A percentile compares a stretch with the other conserved stretches of the same genome.
Conservation (phyloP, 2,329 filamentous ascomycete species). For the Apiospora phragmitis region DNA sequence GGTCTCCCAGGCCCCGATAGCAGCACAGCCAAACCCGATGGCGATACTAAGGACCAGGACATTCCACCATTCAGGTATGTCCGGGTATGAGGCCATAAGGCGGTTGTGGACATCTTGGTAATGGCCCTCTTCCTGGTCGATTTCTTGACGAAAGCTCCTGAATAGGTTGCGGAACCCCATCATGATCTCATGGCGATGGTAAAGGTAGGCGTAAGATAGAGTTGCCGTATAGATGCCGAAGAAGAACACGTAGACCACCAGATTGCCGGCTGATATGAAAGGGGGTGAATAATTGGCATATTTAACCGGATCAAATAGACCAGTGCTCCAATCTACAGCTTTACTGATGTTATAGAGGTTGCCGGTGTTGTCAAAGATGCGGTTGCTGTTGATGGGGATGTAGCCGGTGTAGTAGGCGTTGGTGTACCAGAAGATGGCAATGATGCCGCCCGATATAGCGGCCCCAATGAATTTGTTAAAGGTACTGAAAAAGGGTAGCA, state of each 20-base stretch:
- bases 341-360: conserved; percentile 45
- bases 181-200: conserved; percentile 51
- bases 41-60: conserved; percentile 35
- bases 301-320: conserved; percentile 44
- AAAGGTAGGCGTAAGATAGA: conserved; percentile 50
- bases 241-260: conserved; percentile 56
- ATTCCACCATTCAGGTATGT: conserved; percentile 59
- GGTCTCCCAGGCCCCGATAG: conserved; percentile 49
- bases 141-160: conserved; percentile 1
- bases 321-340: conserved; percentile 29
- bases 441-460: conserved; percentile 18
- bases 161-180: conserved; percentile 14
- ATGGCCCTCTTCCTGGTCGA: not conserved
- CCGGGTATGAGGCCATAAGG: conserved; percentile 46
- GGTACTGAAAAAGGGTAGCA: conserved; percentile 24
- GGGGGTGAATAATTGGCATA: conserved; percentile 54
- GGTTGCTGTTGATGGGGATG: conserved; percentile 48
- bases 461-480: conserved; percentile 22
- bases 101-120: conserved; percentile 46
- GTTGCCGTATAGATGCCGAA: conserved; percentile 56
- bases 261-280: conserved; percentile 49
- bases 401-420: conserved; percentile 16
- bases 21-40: conserved; percentile 47
- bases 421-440: conserved; percentile 19
- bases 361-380: conserved; percentile 51